A percentile compares a stretch with the other conserved stretches of the same genome.
Evolutionary conservation across 306 rosid species (phyloP).

Genomic region (Pyrus bretschneideri): DNA sequence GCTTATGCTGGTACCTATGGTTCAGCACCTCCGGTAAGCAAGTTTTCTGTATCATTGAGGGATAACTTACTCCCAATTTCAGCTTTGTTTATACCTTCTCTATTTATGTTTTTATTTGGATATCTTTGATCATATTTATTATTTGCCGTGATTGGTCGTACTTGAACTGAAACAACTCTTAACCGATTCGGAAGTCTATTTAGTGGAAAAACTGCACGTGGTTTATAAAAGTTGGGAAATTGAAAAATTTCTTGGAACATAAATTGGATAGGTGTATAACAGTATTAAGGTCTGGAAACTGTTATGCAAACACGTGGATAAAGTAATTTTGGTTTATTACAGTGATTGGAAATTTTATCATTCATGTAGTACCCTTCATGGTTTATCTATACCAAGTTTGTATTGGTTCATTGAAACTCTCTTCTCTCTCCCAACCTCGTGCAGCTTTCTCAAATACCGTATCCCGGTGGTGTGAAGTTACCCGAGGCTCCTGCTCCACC

Average conservation of each 20-base stretch:
- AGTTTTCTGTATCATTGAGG: conserved; percentile 3
- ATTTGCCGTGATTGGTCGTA: not conserved
- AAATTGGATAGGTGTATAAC: not conserved
- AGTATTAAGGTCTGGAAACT: not conserved
- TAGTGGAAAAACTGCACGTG: not conserved
- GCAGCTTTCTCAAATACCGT: conserved; percentile 61
- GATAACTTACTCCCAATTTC: not conserved
- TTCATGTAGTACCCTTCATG: not conserved
- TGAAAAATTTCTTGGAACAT: not conserved
- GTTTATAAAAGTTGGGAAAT: not conserved
- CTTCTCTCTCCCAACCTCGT: conserved; percentile 16
- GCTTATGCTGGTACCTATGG: conserved; percentile 78
- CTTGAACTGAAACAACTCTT: not conserved
- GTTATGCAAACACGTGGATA: not conserved
- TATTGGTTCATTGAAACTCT: not conserved
- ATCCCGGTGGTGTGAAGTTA: conserved; percentile 79
- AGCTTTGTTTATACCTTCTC: not conserved
- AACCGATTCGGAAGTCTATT: not conserved
- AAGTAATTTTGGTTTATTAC: not conserved
- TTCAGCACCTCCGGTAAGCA: conserved; percentile 67
- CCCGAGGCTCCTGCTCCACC: conserved; percentile 99
- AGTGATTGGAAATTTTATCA: not conserved
- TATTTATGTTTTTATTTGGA: not conserved
- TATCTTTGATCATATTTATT: not conserved
- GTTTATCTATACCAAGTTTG: not conserved